Evolutionary conservation across 148 eudicot species (phyloP).

Genomic region (Persicaria maculosa): DNA sequence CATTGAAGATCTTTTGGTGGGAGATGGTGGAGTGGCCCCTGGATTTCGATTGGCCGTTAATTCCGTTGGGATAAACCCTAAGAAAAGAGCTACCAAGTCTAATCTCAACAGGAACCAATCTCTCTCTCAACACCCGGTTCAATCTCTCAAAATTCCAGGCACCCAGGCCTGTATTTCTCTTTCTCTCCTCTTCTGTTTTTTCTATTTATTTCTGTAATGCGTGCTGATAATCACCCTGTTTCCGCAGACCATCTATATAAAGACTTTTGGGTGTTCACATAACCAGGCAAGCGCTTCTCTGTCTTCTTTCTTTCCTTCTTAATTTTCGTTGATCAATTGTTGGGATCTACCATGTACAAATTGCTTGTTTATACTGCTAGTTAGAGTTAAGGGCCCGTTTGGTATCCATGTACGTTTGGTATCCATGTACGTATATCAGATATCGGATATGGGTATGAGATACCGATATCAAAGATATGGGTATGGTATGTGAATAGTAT

Average conservation of each 20-base stretch:
- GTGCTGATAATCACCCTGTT: neutral
- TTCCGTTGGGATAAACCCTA: constrained; percentile 55
- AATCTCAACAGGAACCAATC: constrained; percentile 17
- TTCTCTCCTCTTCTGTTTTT: neutral
- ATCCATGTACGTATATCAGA: too few relatives aligned
- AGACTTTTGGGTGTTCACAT: constrained; percentile 97
- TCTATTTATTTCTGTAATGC: neutral
- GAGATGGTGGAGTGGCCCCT: constrained; percentile 59
- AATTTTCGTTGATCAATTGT: neutral
- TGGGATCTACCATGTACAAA: neutral
- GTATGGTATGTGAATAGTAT: too few relatives aligned
- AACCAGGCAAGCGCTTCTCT: constrained; percentile 52
- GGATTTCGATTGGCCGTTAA: constrained; percentile 73
- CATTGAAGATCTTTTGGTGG: constrained; percentile 78
- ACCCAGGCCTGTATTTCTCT: constrained; percentile 52
- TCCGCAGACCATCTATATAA: constrained; percentile 73
- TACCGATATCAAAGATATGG: too few relatives aligned
- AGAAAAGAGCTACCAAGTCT: constrained; percentile 33
- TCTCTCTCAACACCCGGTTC: constrained; percentile 37
- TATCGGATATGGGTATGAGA: too few relatives aligned
- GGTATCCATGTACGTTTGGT: too few relatives aligned
- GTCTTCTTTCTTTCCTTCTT: neutral
- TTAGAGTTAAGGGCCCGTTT: too few relatives aligned
- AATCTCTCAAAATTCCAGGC: constrained; percentile 71
- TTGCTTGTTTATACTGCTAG: neutral